Percentiles rank a stretch among this genome's conserved stretches.
Conservation (phyloP, 2,329 filamentous ascomycete genomes). For the Aspergillus proliferans region DNA sequence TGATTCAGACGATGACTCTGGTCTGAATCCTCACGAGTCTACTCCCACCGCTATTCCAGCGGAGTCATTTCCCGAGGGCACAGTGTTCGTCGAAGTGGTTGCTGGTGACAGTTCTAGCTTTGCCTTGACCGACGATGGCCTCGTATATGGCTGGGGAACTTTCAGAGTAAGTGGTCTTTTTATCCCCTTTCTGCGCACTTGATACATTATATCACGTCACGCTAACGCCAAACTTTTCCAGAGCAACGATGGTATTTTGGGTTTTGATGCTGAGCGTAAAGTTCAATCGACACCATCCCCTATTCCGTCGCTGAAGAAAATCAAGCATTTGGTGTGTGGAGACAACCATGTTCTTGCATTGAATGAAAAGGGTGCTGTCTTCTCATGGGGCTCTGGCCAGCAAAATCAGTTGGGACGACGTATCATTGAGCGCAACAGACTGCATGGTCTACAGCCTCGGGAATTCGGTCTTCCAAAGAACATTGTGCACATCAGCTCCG, state of each 20-base stretch:
- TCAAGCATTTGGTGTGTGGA: constrained; percentile 49
- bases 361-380: constrained; percentile 53
- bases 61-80: constrained; percentile 47
- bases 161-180: constrained; percentile 46
- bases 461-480: constrained; percentile 53
- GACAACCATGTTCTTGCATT: constrained; percentile 55
- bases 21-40: constrained; percentile 52
- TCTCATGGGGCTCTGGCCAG: constrained; percentile 60
- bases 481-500: constrained; percentile 59
- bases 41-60: constrained; percentile 48
- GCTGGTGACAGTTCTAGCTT: constrained; percentile 57
- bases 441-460: constrained; percentile 50
- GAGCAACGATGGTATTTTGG: constrained; percentile 60
- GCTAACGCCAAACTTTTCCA: constrained; percentile 18
- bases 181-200: constrained; percentile 3
- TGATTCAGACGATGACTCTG: constrained; percentile 38
- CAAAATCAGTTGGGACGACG: constrained; percentile 64
- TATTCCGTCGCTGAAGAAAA: constrained; percentile 48
- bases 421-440: constrained; percentile 53
- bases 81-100: constrained; percentile 51
- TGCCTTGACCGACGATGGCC: constrained; percentile 54
- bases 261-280: constrained; percentile 45
- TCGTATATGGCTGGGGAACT: constrained; percentile 58
- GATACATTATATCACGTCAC: neutral
- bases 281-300: constrained; percentile 43